A percentile compares a stretch with the other conserved stretches of the same genome.
These are phyloP conservation scores for Carex parvula DNA, from an alignment of 176 grass and related monocot genomes.

Conservation along the genomic window DNA sequence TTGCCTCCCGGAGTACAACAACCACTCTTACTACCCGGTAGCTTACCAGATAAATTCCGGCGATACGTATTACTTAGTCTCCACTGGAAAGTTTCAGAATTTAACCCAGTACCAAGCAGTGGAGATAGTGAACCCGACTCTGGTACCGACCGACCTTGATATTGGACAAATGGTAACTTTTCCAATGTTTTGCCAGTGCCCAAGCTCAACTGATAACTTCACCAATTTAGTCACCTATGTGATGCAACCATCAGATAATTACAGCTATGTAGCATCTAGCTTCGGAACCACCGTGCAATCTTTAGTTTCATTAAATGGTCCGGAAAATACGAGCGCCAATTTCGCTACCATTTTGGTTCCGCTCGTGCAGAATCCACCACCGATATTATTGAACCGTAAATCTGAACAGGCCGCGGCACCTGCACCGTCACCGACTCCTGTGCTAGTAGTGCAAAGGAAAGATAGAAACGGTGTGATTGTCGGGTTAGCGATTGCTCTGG, in stretches of 20 bases:
- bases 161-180: constrained; percentile 63
- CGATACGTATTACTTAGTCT: constrained; percentile 69
- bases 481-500: constrained; percentile 54
- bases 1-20: constrained; percentile 43
- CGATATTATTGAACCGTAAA: constrained; percentile 50
- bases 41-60: constrained; percentile 57
- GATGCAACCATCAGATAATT: constrained; percentile 66
- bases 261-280: constrained; percentile 49
- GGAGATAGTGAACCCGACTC: constrained; percentile 62
- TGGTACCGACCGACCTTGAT: constrained; percentile 42
- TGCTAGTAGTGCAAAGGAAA: constrained; percentile 16
- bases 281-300: constrained; percentile 55
- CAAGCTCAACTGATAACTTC: constrained; percentile 5
- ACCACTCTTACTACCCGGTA: constrained; percentile 48
- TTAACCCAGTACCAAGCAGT: constrained; percentile 76
- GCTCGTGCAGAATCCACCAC: constrained; percentile 46
- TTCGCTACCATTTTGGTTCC: constrained; percentile 62
- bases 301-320: constrained; percentile 67
- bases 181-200: constrained; percentile 97
- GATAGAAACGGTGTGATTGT: constrained; percentile 51
- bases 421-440: constrained; percentile 31
- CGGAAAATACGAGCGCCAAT: constrained; percentile 28
- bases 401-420: constrained; percentile 24
- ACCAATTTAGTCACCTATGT: constrained; percentile 78
- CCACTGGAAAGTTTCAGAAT: constrained; percentile 67